Evolutionary conservation across 2,329 filamentous ascomycete species (phyloP).

Genomic region (Mycocentrospora acerina): DNA sequence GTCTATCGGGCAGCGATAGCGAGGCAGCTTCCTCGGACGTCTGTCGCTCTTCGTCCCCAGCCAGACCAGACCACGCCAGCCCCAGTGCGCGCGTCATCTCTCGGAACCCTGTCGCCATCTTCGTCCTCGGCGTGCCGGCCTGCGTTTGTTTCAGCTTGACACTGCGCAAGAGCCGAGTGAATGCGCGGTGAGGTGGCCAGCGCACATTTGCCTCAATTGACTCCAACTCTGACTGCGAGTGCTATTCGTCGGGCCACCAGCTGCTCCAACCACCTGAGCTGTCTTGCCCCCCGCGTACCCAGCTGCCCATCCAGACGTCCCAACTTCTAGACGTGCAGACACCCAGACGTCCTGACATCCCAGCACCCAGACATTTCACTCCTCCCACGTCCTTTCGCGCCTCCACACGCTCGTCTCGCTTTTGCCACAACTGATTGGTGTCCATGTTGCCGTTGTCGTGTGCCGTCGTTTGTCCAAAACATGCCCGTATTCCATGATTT

Average conservation of each 20-base stretch:
- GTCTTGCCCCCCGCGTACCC: conserved; percentile 23
- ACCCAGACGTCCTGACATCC: no score
- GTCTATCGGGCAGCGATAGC: conserved; percentile 31
- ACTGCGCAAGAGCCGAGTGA: conserved; percentile 13
- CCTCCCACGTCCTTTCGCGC: conserved; percentile 14
- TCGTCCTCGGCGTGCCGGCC: no score
- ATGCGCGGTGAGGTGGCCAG: conserved; percentile 27
- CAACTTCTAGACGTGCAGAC: no score
- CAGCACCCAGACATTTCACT: conserved; percentile 24
- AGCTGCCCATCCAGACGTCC: neutral
- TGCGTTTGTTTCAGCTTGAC: conserved; percentile 26
- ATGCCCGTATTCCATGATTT: conserved; percentile 46
- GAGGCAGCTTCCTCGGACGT: no score
- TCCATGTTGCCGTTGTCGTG: conserved; percentile 31
- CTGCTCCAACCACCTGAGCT: conserved; percentile 35
- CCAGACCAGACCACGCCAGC: conserved; percentile 13
- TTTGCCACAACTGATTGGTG: conserved; percentile 10
- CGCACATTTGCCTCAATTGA: conserved; percentile 30
- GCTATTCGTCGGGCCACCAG: conserved; percentile 31
- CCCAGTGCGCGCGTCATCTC: conserved; percentile 31
- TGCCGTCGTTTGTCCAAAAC: conserved; percentile 16
- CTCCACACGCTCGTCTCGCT: conserved; percentile 13
- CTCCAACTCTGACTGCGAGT: conserved; percentile 32
- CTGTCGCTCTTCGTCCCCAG: conserved; percentile 10
- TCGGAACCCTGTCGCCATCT: conserved; percentile 17